phyloP scores from a whole-genome alignment of 495 filamentous ascomycete species.

The Talaromyces nanjingensis region DNA sequence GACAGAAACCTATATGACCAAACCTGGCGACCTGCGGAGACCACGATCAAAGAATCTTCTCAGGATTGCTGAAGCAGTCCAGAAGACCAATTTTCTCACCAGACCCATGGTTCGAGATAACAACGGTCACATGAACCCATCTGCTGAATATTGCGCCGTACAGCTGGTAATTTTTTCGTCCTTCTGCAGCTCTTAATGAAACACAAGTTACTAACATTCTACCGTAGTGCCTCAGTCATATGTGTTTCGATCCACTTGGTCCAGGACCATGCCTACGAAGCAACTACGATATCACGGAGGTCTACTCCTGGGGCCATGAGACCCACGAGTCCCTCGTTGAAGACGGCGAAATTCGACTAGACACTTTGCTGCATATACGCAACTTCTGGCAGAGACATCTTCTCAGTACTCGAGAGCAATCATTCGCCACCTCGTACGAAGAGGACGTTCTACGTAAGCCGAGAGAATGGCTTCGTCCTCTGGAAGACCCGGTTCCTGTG shows the following conservation, averaged over 20 bases:
- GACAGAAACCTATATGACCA: neutral
- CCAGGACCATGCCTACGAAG: slow-evolving; percentile 19
- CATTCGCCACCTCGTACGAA: slow-evolving; percentile 20
- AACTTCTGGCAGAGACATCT: slow-evolving; percentile 35
- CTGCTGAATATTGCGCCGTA: slow-evolving; percentile 21
- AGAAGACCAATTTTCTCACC: slow-evolving; percentile 18
- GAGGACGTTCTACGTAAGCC: slow-evolving; percentile 16
- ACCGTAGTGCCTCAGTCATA: slow-evolving; percentile 21
- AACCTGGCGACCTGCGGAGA: neutral
- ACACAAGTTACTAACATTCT: neutral
- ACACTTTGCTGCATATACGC: slow-evolving; percentile 23
- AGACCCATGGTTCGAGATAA: slow-evolving; percentile 14
- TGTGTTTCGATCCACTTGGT: slow-evolving; percentile 21
- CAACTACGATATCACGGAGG: slow-evolving; percentile 24
- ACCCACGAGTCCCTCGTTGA: slow-evolving; percentile 10
- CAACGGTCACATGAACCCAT: slow-evolving; percentile 8
- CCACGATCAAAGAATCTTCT: slow-evolving; percentile 19
- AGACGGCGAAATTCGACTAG: slow-evolving; percentile 11
- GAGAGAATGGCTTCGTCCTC: slow-evolving; percentile 9
- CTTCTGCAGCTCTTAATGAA: neutral
- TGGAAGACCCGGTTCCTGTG: slow-evolving; percentile 1
- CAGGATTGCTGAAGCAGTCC: slow-evolving; percentile 14
- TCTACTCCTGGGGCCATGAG: slow-evolving; percentile 18
- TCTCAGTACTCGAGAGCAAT: slow-evolving; percentile 17
- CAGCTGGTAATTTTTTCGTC: slow-evolving; percentile 18